phyloP scores from a whole-genome alignment of 164 flowering plant genomes.

The Stephania japonica region DNA sequence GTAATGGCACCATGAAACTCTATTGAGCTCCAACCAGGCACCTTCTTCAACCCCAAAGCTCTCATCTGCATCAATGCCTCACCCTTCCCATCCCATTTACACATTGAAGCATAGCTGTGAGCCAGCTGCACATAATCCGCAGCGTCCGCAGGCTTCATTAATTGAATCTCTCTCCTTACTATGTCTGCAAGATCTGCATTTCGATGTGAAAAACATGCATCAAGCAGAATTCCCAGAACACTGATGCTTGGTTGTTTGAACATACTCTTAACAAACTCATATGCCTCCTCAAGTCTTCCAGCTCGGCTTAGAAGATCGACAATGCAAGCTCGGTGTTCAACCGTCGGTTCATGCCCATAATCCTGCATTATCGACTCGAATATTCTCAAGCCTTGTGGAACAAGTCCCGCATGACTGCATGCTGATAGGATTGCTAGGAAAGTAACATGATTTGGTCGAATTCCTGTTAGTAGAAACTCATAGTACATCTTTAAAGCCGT shows the following conservation, averaged over 20 bases:
- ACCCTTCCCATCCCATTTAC: constrained; percentile 64
- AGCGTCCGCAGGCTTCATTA: constrained; percentile 44
- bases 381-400: constrained; percentile 49
- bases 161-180: constrained; percentile 42
- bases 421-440: constrained; percentile 60
- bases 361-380: constrained; percentile 53
- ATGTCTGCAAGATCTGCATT: constrained; percentile 43
- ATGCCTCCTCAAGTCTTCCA: constrained; percentile 65
- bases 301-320: constrained; percentile 85
- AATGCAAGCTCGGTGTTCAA: constrained; percentile 68
- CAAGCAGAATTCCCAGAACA: constrained; percentile 68
- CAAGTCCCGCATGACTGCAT: constrained; percentile 76
- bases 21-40: constrained; percentile 81
- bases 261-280: constrained; percentile 37
- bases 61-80: constrained; percentile 67
- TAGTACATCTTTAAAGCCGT: constrained; percentile 49
- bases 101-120: constrained; percentile 60
- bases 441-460: constrained; percentile 52
- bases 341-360: constrained; percentile 45
- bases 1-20: constrained; percentile 50
- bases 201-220: constrained; percentile 53
- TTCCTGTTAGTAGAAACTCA: constrained; percentile 40
- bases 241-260: constrained; percentile 37
- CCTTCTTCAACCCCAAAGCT: constrained; percentile 57
- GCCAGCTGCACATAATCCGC: constrained; percentile 72